phyloP scores from a whole-genome alignment of 1,284 basidiomycete species.

The Ganoderma multipileum region DNA sequence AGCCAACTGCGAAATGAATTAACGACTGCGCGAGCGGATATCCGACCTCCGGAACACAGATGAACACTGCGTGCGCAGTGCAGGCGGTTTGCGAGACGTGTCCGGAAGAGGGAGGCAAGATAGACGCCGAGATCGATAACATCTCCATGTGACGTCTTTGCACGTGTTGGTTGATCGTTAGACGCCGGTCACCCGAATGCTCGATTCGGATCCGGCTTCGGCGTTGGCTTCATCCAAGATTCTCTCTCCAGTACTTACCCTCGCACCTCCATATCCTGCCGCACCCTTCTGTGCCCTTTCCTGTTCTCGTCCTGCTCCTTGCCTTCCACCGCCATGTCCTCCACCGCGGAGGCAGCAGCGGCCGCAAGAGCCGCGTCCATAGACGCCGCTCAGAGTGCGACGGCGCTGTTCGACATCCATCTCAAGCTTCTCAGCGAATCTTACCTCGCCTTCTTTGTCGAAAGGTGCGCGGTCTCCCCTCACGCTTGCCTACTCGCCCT shows the following conservation, averaged over 20 bases:
- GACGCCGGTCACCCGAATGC: constrained; percentile 6
- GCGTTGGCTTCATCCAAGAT: not conserved
- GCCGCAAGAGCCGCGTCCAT: constrained; percentile 17
- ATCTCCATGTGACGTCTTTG: constrained; percentile 27
- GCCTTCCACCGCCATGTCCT: constrained; percentile 20
- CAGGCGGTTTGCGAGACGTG: constrained; percentile 3
- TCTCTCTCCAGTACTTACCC: not conserved
- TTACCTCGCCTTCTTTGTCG: constrained; percentile 84
- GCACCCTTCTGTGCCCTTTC: constrained; percentile 8
- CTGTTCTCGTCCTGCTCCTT: not conserved
- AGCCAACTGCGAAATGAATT: not conserved
- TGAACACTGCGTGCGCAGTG: not conserved
- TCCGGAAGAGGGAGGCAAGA: not conserved
- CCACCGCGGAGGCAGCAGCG: constrained; percentile 24
- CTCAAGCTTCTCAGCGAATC: constrained; percentile 75
- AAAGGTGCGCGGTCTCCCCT: constrained; percentile 62
- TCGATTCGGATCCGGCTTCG: not conserved
- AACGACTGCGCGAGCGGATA: not conserved
- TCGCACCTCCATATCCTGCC: constrained; percentile 9
- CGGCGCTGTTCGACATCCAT: constrained; percentile 75
- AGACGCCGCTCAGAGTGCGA: constrained; percentile 53
- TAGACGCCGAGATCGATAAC: not conserved
- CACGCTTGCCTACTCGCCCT: constrained; percentile 15
- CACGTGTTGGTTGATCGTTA: constrained; percentile 32
- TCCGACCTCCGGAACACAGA: not conserved